A percentile compares a stretch with the other conserved stretches of the same genome.
phyloP scores from a whole-genome alignment of 202 grass and related monocot species.

The Musa balbisiana region DNA sequence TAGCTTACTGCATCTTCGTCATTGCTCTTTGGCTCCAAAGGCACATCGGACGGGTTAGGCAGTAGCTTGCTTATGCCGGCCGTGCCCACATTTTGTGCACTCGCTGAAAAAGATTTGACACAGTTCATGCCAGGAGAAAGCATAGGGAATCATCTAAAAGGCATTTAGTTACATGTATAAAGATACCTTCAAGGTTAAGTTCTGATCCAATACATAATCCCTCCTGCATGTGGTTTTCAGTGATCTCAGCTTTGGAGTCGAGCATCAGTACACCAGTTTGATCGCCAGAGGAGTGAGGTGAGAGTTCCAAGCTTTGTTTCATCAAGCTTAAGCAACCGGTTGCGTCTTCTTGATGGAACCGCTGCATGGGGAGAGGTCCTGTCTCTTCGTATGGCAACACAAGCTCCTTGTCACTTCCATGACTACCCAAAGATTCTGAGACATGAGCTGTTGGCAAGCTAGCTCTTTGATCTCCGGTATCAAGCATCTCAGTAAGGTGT shows the following conservation, averaged over 20 bases:
- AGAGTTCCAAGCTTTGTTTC: slow-evolving; percentile 20
- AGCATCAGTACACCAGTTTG: slow-evolving; percentile 13
- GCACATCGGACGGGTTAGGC: background rate
- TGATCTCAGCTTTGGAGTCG: slow-evolving; percentile 17
- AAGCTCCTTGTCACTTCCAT: slow-evolving; percentile 28
- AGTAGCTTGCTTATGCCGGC: background rate
- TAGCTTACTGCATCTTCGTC: slow-evolving; percentile 12
- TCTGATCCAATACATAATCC: background rate
- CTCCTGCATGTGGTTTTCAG: slow-evolving; percentile 15
- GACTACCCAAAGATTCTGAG: slow-evolving; percentile 47
- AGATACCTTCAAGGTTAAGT: background rate
- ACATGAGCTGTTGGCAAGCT: slow-evolving; percentile 28
- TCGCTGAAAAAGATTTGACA: slow-evolving; percentile 23
- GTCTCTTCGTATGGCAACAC: slow-evolving; percentile 30
- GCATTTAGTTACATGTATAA: background rate
- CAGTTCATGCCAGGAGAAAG: background rate
- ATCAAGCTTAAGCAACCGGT: slow-evolving; percentile 18
- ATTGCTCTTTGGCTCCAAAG: background rate
- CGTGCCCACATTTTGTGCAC: slow-evolving; percentile 20
- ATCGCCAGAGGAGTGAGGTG: background rate
- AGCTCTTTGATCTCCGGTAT: slow-evolving; percentile 31
- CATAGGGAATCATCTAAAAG: slow-evolving; percentile 6
- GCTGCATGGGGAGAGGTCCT: slow-evolving; percentile 20
- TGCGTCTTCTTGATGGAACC: slow-evolving; percentile 30
- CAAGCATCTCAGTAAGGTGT: slow-evolving; percentile 59